A percentile compares a stretch with the other conserved stretches of the same genome.
phyloP scores from a whole-genome alignment of 768 basidiomycete species.

The Pulveroboletus sp. region DNA sequence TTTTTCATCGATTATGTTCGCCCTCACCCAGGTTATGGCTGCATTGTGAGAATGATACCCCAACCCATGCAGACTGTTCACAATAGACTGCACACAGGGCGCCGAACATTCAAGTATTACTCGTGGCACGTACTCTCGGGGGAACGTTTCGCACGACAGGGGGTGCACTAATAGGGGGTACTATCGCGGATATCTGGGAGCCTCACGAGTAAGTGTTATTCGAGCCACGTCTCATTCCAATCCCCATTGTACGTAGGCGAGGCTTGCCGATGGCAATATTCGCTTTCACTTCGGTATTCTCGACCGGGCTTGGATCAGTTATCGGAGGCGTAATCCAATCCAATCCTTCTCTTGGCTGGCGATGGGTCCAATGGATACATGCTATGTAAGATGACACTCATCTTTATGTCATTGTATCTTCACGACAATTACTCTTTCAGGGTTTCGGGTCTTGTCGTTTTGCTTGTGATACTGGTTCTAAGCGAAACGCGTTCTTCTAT shows the following conservation, averaged over 20 bases:
- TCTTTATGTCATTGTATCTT: not conserved
- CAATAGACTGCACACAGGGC: conserved; percentile 22
- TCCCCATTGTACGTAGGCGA: conserved; percentile 41
- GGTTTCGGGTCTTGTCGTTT: no score
- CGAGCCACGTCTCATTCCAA: not conserved
- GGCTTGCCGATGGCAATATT: conserved; percentile 75
- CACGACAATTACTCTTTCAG: conserved; percentile 26
- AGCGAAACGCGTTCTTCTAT: conserved; percentile 22
- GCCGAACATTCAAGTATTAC: conserved; percentile 48
- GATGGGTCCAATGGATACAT: conserved; percentile 82
- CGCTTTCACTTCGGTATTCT: conserved; percentile 50
- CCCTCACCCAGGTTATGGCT: conserved; percentile 44
- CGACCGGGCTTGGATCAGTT: conserved; percentile 59
- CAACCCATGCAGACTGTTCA: not conserved
- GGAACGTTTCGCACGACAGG: conserved; percentile 63
- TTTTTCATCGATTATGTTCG: conserved; percentile 44
- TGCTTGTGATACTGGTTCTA: no score
- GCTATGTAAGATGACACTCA: conserved; percentile 40
- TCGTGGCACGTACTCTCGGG: conserved; percentile 54
- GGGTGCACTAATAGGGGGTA: conserved; percentile 64
- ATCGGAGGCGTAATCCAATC: conserved; percentile 62
- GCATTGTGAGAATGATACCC: conserved; percentile 23
- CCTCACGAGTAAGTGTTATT: conserved; percentile 46
- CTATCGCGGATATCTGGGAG: conserved; percentile 65
- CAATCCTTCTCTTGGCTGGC: conserved; percentile 51